Base-by-base conservation (phyloP, 139 green algal species). In the Chlorella sp. region DNA sequence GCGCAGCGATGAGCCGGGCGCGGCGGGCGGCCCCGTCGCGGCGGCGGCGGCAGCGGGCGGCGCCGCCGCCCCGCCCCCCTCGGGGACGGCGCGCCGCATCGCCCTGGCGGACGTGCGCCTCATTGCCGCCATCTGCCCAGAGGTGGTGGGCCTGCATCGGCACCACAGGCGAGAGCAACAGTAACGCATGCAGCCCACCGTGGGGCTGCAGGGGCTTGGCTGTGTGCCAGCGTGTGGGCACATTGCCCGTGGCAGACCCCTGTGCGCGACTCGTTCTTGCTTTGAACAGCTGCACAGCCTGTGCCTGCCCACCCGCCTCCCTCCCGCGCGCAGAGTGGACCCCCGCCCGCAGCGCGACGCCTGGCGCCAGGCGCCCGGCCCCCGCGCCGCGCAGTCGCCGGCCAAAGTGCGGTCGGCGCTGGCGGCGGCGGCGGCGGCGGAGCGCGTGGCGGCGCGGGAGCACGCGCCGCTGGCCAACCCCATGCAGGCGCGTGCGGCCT, bases 121-220 rank as follows among this genome's bases (percentile, higher is more conserved):
- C 48, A 82, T 90, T 63, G 74, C 85, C 0, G 73, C 67, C 7
- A 55, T 93, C 41, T 82, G 68, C 25, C 85, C 84, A 1, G 63
- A 74, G 40, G 73, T 89, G 27, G 69, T 89, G 9, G 35, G 67
- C 38, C 31, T 89, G n/a, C 58, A 63, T 25, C 40, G 77, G 67
- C 65, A 82, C 38, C 46, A 67, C 46, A 74, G 76, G 76, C 65
- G 66, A 25, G 41, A 5, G 11, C 9, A 17, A 23, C 43, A 45
- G 29, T n/a, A n/a, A n/a, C n/a, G n/a, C n/a, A n/a, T n/a, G n/a
- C n/a, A n/a, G n/a, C n/a, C n/a, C n/a, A n/a, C n/a, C n/a, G n/a
- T n/a, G n/a, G n/a, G n/a, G n/a, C n/a, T n/a, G n/a, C n/a, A n/a
- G n/a, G n/a, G n/a, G n/a, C n/a, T n/a, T n/a, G n/a, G n/a, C n/a